Percentiles rank a stretch among this genome's conserved stretches.
phyloP scores from a whole-genome alignment of 179 eudicot genomes.

The Drosera spatulata region DNA sequence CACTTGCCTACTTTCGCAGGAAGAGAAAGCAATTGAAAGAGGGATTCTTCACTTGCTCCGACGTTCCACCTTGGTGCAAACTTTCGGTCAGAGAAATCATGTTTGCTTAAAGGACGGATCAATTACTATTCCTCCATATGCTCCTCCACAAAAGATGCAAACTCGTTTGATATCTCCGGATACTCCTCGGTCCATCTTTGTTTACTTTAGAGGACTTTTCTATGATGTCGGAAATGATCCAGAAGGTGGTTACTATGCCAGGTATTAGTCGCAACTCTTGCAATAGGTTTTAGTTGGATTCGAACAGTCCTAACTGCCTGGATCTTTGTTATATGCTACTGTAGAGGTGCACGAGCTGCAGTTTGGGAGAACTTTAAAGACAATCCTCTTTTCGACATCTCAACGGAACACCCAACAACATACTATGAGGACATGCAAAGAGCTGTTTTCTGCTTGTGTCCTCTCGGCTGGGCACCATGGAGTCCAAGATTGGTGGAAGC shows the following conservation, averaged over 20 bases:
- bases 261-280: slow-evolving; percentile 20
- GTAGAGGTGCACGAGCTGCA: slow-evolving; percentile 89
- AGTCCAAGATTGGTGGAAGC: slow-evolving; percentile 97
- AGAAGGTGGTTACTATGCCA: slow-evolving; percentile 96
- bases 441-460: slow-evolving; percentile 81
- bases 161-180: slow-evolving; percentile 77
- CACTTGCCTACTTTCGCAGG: slow-evolving; percentile 36
- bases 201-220: slow-evolving; percentile 87
- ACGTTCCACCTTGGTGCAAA: slow-evolving; percentile 88
- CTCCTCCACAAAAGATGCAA: slow-evolving; percentile 97
- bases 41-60: slow-evolving; percentile 75
- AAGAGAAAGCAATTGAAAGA: slow-evolving; percentile 93
- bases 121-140: slow-evolving; percentile 85
- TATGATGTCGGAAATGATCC: slow-evolving; percentile 95
- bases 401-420: slow-evolving; percentile 91
- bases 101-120: slow-evolving; percentile 90
- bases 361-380: slow-evolving; percentile 97
- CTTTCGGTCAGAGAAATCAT: slow-evolving; percentile 86
- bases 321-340: not conserved
- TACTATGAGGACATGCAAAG: slow-evolving; percentile 97
- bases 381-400: slow-evolving; percentile 91
- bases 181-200: slow-evolving; percentile 89
- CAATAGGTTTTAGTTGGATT: too few relatives aligned
- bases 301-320: too few relatives aligned
- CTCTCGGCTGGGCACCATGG: slow-evolving; percentile 99